Evolutionary conservation across 345 rosid species (phyloP).

Genomic region (Firmiana major): DNA sequence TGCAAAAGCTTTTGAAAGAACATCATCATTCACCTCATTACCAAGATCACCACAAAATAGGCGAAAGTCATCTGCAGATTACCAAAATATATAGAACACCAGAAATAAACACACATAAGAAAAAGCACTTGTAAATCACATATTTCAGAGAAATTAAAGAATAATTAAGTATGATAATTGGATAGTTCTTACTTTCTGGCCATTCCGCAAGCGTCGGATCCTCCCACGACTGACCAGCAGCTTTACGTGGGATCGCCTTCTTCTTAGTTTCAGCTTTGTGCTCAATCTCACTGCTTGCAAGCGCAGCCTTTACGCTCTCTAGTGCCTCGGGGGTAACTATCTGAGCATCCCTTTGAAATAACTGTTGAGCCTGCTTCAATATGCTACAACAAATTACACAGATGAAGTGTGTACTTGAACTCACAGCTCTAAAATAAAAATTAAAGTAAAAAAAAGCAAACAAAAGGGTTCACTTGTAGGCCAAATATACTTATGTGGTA

Average conservation of each 20-base stretch:
- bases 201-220: slow-evolving; percentile 96
- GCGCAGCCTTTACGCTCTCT: slow-evolving; percentile 93
- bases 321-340: slow-evolving; percentile 93
- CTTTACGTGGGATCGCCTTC: slow-evolving; percentile 95
- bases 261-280: slow-evolving; percentile 86
- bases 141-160: neutral
- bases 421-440: neutral
- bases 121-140: neutral
- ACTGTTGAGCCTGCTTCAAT: slow-evolving; percentile 71
- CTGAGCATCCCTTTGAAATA: slow-evolving; percentile 94
- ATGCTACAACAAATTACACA: slow-evolving; percentile 18
- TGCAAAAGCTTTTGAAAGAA: slow-evolving; percentile 91
- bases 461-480: neutral
- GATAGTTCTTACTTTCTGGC: slow-evolving; percentile 81
- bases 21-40: slow-evolving; percentile 99
- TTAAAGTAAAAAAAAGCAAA: neutral
- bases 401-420: neutral
- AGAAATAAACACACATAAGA: neutral
- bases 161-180: neutral
- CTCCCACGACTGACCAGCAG: slow-evolving; percentile 95
- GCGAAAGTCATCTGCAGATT: slow-evolving; percentile 81
- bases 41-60: slow-evolving; percentile 98
- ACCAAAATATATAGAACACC: slow-evolving; percentile 1
- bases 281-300: slow-evolving; percentile 88
- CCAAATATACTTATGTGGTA: neutral